Base-by-base conservation (phyloP, 768 basidiomycete species). In the Mycena vulgaris region DNA sequence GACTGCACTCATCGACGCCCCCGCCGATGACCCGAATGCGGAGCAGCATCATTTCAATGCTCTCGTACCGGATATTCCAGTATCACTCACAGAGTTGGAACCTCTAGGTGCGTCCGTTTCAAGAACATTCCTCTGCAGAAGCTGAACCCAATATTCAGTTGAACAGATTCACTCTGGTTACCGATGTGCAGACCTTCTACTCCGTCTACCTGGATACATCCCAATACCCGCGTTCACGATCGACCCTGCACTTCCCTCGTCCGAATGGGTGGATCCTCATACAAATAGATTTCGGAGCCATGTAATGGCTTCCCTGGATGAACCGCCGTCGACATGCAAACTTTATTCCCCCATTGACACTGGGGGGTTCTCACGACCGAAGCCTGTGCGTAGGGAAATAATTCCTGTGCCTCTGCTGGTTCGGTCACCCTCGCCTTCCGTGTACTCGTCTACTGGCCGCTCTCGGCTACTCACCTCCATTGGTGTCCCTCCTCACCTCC, bases 211-310 rank as follows among this genome's bases (percentile, higher is more conserved):
- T 0, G 93, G 93, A 13, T 80, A 84, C 45, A 93, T 95, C 51
- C 93, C 93, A 0, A 91, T 95, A 58, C 93, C 93, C 0, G 91
- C 93, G 0, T 94, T 95, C 78, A 78, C 84, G 6, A 56, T 77
- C 23, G 76, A 82, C 14, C 89, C 89, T 0, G 59, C 80, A 2
- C 83, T 94, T 14, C 93, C 93, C 3, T 86, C 93, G 0, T 82
- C 86, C 16, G 79, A 79, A 5, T 95, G 93, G 93, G 85, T 94
- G 10, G 84, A 91, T 73, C 76, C 81, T 10, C 73, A 75, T 9
- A 80, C 82, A 0, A 87, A 86, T 35, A 75, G 80, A 19, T 89
- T 93, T 69, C 78, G 76, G 21, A 76, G 83, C 11, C 76, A 85
- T n/a, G 79, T 93, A 17, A 69, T 86, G 28, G 77, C 77, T 1